Conservation (phyloP, 768 basidiomycete species). For the Rhizopogon vulgaris region DNA sequence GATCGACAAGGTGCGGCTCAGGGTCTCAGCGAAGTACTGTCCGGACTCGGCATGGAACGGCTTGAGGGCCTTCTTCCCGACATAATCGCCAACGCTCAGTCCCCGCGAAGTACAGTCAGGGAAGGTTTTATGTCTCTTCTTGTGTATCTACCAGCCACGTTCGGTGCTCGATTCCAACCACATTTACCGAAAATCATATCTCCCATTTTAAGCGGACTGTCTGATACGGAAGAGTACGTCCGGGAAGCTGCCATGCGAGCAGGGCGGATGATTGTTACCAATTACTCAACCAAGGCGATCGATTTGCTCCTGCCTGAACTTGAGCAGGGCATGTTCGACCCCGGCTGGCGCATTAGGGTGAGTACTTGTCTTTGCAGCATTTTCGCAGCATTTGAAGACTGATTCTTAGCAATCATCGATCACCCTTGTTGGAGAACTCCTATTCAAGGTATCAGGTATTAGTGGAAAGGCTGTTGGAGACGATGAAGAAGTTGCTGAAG, state of each 20-base stretch:
- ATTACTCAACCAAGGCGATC: conserved; percentile 88
- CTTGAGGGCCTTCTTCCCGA: conserved; percentile 92
- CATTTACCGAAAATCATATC: conserved; percentile 92
- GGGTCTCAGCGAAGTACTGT: conserved; percentile 90
- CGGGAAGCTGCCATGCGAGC: conserved; percentile 97
- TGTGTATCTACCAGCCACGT: conserved; percentile 92
- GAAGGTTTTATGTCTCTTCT: conserved; percentile 99
- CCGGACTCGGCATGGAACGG: conserved; percentile 96
- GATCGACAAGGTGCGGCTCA: conserved; percentile 98
- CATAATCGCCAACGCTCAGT: conserved; percentile 87
- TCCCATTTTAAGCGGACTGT: conserved; percentile 86
- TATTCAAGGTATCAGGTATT: conserved; percentile 97
- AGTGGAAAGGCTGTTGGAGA: conserved; percentile 79
- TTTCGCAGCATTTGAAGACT: not conserved
- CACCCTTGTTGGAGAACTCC: conserved; percentile 88
- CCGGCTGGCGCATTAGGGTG: conserved; percentile 92
- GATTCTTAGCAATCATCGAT: conserved; percentile 80
- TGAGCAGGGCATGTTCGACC: conserved; percentile 91
- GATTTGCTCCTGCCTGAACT: conserved; percentile 92
- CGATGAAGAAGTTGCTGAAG: conserved; percentile 62
- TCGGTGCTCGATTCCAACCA: conserved; percentile 93
- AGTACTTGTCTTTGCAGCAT: conserved; percentile 17
- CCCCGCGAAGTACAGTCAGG: conserved; percentile 82
- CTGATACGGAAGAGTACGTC: conserved; percentile 92
- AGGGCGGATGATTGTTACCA: conserved; percentile 96